These are phyloP conservation scores for Acer saccharum DNA, from an alignment of 345 rosid genomes.

Conservation along the genomic window DNA sequence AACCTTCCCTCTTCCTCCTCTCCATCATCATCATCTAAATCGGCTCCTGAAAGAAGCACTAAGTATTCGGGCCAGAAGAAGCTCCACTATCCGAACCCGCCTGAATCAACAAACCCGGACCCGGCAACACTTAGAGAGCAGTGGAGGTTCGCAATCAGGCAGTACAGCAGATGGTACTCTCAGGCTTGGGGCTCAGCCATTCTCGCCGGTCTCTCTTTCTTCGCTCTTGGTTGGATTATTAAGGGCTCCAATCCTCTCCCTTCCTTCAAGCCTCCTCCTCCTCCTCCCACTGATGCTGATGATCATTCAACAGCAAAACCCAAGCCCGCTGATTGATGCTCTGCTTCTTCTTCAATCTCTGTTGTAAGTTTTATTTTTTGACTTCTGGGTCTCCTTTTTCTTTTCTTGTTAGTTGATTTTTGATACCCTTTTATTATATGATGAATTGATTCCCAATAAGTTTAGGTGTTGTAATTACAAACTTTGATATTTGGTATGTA, in stretches of 20 bases:
- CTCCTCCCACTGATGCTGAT: conserved; percentile 22
- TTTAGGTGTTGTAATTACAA: too few species aligned
- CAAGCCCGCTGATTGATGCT: conserved; percentile 5
- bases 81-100: conserved; percentile 57
- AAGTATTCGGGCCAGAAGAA: conserved; percentile 46
- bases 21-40: conserved; percentile 25
- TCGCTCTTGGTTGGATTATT: conserved; percentile 82
- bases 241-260: conserved; percentile 91
- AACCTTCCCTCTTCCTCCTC: conserved; percentile 11
- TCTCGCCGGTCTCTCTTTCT: conserved; percentile 79
- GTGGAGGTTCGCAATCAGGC: conserved; percentile 76
- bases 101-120: conserved; percentile 67
- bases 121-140: conserved; percentile 78
- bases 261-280: conserved; percentile 45
- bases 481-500: background rate
- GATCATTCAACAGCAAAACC: background rate
- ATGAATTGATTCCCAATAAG: too few species aligned
- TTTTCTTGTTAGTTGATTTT: too few species aligned
- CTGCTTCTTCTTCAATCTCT: background rate
- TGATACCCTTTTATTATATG: background rate
- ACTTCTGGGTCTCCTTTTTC: conserved; percentile 1
- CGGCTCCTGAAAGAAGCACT: conserved; percentile 25
- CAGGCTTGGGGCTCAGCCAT: conserved; percentile 96
- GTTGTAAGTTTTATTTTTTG: conserved; percentile 28
- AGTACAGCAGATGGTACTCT: conserved; percentile 80